These are phyloP conservation scores for Dryadomyces quercivorus DNA, from an alignment of 2,329 filamentous ascomycete species.

Conservation along the genomic window DNA sequence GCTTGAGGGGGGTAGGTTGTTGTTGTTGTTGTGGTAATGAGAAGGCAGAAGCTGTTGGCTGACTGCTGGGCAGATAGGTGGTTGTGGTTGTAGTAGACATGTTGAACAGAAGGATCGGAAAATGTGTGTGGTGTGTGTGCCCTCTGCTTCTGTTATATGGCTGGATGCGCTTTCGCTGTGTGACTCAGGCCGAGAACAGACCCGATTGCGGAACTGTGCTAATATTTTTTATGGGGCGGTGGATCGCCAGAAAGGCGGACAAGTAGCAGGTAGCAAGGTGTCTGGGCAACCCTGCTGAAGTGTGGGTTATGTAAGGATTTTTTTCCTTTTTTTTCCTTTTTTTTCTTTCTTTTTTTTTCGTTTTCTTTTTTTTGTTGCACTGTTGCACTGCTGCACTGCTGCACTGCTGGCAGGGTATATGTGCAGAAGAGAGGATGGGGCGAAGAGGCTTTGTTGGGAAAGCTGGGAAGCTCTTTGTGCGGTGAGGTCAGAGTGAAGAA, in stretches of 20 bases:
- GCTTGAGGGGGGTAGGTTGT: constrained; percentile 27
- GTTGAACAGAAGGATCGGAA: neutral
- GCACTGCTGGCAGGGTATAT: too few relatives aligned
- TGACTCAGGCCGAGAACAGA: constrained; percentile 9
- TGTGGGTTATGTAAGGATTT: neutral
- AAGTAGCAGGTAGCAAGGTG: neutral
- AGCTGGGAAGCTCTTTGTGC: neutral
- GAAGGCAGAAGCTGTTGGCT: neutral
- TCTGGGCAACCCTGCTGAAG: neutral
- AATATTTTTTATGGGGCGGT: constrained; percentile 6
- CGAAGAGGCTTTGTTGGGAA: neutral
- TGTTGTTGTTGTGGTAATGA: neutral
- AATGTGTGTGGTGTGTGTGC: neutral
- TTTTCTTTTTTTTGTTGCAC: too few relatives aligned
- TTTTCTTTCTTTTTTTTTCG: neutral
- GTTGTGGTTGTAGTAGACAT: neutral
- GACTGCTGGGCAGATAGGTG: neutral
- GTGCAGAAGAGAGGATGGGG: neutral
- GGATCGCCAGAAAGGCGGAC: neutral
- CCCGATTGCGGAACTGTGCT: constrained; percentile 11
- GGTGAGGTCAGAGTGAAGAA: too few relatives aligned
- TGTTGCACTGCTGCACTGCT: too few relatives aligned
- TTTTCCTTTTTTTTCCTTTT: neutral
- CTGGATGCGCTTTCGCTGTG: neutral
- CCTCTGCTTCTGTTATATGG: neutral